Conservation (phyloP, 2,329 filamentous ascomycete genomes). For the Cladophialophora psammophila region DNA sequence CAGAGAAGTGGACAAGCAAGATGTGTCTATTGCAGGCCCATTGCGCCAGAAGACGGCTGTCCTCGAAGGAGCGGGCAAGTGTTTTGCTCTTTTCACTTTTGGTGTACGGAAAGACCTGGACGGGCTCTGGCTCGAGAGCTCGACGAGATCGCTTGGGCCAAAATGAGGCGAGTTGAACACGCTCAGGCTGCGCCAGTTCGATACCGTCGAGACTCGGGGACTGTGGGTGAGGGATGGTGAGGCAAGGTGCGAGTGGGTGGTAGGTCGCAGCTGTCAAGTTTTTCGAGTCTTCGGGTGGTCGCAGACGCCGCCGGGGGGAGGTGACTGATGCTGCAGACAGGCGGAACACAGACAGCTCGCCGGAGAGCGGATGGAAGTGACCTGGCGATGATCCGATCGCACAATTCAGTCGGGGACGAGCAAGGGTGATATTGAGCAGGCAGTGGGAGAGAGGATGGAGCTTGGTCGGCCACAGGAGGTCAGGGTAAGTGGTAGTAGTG, state of each 20-base stretch:
- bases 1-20: background rate
- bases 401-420: background rate
- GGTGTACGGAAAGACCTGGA: slow-evolving; percentile 6
- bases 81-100: background rate
- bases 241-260: slow-evolving; percentile 15
- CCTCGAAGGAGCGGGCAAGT: background rate
- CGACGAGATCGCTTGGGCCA: background rate
- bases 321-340: slow-evolving; percentile 25
- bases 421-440: slow-evolving; percentile 4
- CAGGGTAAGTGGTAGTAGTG: slow-evolving; percentile 8
- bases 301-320: slow-evolving; percentile 29
- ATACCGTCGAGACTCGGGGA: slow-evolving; percentile 15
- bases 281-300: slow-evolving; percentile 35
- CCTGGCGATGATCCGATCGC: slow-evolving; percentile 2
- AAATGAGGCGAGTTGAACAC: slow-evolving; percentile 7
- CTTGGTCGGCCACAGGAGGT: slow-evolving; percentile 7
- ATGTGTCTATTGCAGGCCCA: slow-evolving; percentile 21
- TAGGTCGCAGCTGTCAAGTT: slow-evolving; percentile 35
- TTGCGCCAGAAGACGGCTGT: slow-evolving; percentile 18
- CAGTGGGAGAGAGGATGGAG: slow-evolving; percentile 3
- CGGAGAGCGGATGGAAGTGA: slow-evolving; percentile 4
- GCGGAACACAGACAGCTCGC: slow-evolving; percentile 18
- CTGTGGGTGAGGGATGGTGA: slow-evolving; percentile 15
- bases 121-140: slow-evolving; percentile 9
- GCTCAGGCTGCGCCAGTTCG: slow-evolving; percentile 19